A percentile compares a stretch with the other conserved stretches of the same genome.
Evolutionary conservation across 345 rosid genomes (phyloP).

Genomic region (Eutrema japonicum): DNA sequence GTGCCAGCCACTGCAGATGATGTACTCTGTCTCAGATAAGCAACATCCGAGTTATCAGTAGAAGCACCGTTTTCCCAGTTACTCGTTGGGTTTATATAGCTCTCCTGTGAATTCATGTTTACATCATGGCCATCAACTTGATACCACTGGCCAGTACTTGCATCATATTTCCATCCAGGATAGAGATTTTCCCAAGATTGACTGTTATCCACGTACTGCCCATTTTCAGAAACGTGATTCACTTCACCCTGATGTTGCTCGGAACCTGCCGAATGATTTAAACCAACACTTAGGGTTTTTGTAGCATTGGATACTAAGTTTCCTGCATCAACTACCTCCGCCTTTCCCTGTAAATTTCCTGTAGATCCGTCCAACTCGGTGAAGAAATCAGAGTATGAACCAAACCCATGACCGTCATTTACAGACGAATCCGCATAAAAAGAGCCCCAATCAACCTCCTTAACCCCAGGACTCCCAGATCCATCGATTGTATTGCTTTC

Average conservation of each 20-base stretch:
- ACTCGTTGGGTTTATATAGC: conserved; percentile 39
- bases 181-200: conserved; percentile 79
- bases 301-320: conserved; percentile 36
- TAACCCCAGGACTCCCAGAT: conserved; percentile 58
- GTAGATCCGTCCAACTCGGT: conserved; percentile 53
- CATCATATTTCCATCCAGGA: conserved; percentile 92
- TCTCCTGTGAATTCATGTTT: conserved; percentile 44
- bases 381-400: conserved; percentile 82
- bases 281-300: conserved; percentile 35
- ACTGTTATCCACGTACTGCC: conserved; percentile 55
- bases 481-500: conserved; percentile 41
- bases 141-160: conserved; percentile 80
- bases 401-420: conserved; percentile 60
- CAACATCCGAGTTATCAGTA: conserved; percentile 55
- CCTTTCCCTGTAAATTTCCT: conserved; percentile 49
- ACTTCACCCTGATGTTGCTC: conserved; percentile 42
- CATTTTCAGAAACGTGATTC: conserved; percentile 44
- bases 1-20: conserved; percentile 60
- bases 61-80: conserved; percentile 53
- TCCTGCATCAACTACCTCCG: conserved; percentile 39
- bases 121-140: conserved; percentile 58
- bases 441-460: conserved; percentile 92
- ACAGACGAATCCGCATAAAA: conserved; percentile 65
- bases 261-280: conserved; percentile 44
- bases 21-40: conserved; percentile 67